Conservation (phyloP, 1,284 basidiomycete species). For the Abortiporus biennis region DNA sequence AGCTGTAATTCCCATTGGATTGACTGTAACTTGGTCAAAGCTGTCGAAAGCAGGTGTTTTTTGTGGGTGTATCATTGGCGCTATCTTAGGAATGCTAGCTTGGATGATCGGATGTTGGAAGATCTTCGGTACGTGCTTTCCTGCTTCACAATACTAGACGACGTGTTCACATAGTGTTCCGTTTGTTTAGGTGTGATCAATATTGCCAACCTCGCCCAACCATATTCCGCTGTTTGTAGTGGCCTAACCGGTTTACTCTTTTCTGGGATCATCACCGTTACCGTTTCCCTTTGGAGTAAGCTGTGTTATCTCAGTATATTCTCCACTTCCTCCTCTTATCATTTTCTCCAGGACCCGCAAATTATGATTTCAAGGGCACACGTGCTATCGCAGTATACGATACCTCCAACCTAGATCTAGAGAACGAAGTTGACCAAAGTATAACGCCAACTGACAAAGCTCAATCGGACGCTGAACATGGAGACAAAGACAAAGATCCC, state of each 20-base stretch:
- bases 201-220: conserved; percentile 36
- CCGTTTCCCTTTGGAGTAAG: conserved; percentile 37
- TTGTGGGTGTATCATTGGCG: conserved; percentile 35
- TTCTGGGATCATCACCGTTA: conserved; percentile 36
- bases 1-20: conserved; percentile 41
- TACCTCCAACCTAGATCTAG: conserved; percentile 11
- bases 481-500: conserved; percentile 13
- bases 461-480: conserved; percentile 5
- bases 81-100: conserved; percentile 38
- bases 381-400: conserved; percentile 34
- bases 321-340: no score
- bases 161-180: neutral
- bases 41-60: conserved; percentile 35
- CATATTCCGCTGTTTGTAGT: conserved; percentile 44
- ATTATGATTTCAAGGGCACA: conserved; percentile 43
- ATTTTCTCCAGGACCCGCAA: conserved; percentile 29
- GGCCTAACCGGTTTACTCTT: conserved; percentile 38
- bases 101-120: conserved; percentile 49
- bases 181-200: conserved; percentile 32
- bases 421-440: conserved; percentile 6
- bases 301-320: conserved; percentile 6
- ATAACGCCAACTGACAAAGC: neutral
- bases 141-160: neutral
- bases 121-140: conserved; percentile 32
- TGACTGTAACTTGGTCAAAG: conserved; percentile 44